Evolutionary conservation across 1,139 yeast species (phyloP), one percentile per base, ranked within the genome.

Genomic region (Spathaspora sp.): DNA sequence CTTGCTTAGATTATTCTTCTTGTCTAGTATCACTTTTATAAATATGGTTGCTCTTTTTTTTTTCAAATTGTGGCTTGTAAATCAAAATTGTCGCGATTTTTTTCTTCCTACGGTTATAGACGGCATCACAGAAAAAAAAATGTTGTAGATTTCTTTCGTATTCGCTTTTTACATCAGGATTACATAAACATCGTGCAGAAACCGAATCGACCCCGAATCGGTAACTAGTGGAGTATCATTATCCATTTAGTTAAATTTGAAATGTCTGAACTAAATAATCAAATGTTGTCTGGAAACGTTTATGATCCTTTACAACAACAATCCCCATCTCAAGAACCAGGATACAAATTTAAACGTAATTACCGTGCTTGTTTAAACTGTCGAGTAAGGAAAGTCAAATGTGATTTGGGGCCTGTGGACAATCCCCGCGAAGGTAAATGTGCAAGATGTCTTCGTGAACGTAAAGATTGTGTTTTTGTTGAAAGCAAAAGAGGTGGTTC

Each of bases 311-410:
- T 7, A 20, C 44, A 31, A 24, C 41, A 27, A 10, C 43, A 41
- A 9, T 20, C 18, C 16, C 38, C 17, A 10, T 2, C 24, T 25
- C 29, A 24, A 33, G 39, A 31, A 29, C 10, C 16, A 29, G 33
- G 39, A 11, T 15, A 23, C 15, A 16, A 65, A 50, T 81, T 74
- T 59, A 74, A 73, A 53, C 66, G 97, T 50, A 84, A 85, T 54
- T 90, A 87, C 63, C 77, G 82, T 50, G 97, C 97, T 0, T 90
- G 97, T 58, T 67, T 86, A 44, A 87, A 84, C 64, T 90, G 97
- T 63, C 76, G 96, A 11, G 79, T 83, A 8, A 78, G 95, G 34
- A 90, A 90, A 59, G 89, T 88, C 42, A 84, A 84, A 58, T 90
- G 97, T 67, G 95, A 89, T 58, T 66, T 89, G 53, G 96, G 96